A percentile compares a stretch with the other conserved stretches of the same genome.
Evolutionary conservation across 139 green algal genomes (phyloP).

Genomic region (Dunaliella primolecta): DNA sequence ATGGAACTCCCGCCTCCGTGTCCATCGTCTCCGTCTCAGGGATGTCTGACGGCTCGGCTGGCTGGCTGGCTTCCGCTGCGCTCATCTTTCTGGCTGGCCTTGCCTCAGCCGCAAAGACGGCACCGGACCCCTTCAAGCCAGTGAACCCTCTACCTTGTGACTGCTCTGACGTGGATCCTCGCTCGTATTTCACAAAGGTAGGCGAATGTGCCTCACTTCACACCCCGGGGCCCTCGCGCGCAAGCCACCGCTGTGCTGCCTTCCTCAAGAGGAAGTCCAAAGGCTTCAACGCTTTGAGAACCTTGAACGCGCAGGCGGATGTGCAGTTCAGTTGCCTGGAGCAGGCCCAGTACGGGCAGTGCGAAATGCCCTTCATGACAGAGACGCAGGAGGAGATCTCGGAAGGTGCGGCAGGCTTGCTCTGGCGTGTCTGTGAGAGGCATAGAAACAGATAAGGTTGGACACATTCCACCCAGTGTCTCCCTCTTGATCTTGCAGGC

Average conservation of each 20-base stretch:
- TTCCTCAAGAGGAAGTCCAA: no score
- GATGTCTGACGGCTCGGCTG: no score
- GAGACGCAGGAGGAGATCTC: slow-evolving; percentile 21
- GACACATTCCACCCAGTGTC: background rate
- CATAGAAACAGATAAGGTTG: background rate
- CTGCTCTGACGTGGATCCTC: slow-evolving; percentile 23
- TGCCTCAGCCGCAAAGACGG: background rate
- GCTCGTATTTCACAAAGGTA: slow-evolving; percentile 18
- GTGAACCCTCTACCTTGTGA: slow-evolving; percentile 12
- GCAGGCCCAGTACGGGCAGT: slow-evolving; percentile 15
- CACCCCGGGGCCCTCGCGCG: background rate
- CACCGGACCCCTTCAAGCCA: background rate
- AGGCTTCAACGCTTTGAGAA: no score
- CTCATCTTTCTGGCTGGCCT: no score
- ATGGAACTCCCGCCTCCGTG: no score
- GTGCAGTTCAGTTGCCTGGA: slow-evolving; percentile 21
- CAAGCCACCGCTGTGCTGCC: background rate
- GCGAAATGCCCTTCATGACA: slow-evolving; percentile 22
- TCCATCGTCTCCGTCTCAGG: no score
- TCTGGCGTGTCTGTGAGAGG: background rate
- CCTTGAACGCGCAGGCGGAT: background rate
- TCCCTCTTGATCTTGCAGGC: slow-evolving; percentile 10
- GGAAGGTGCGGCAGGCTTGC: background rate
- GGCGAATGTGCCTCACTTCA: background rate
- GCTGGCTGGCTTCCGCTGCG: no score